These are phyloP conservation scores for Astrephomene gubernaculifera DNA, from an alignment of 139 green algal genomes.

Conservation along the genomic window DNA sequence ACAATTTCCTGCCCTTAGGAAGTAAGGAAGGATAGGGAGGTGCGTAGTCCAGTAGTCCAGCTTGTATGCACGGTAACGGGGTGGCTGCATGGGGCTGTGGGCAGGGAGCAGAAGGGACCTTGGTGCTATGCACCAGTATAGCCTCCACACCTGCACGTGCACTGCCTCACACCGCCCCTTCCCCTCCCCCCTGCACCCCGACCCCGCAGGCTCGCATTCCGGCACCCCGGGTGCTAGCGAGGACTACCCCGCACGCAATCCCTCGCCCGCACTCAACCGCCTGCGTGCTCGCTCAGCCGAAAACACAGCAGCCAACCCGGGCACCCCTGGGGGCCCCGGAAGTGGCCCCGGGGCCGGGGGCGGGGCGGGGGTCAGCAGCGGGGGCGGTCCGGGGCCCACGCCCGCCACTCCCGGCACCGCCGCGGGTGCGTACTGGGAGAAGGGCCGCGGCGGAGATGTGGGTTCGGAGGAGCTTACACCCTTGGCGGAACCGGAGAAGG, in stretches of 20 bases:
- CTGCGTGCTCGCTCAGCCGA: constrained; percentile 20
- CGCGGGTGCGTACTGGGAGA: constrained; percentile 40
- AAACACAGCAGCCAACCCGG: not conserved
- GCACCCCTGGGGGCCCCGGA: not conserved
- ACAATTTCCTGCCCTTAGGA: too few species aligned
- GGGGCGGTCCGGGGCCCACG: too few species aligned
- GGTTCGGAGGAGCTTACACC: constrained; percentile 59
- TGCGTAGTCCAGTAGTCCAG: too few species aligned
- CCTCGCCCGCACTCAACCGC: constrained; percentile 6
- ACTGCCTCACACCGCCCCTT: not conserved
- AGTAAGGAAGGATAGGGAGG: too few species aligned
- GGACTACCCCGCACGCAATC: not conserved
- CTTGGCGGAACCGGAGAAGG: constrained; percentile 53
- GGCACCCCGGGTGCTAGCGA: not conserved
- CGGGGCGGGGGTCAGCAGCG: too few species aligned
- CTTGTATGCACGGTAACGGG: too few species aligned
- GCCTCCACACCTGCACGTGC: too few species aligned
- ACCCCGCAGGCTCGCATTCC: not conserved
- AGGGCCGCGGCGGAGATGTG: constrained; percentile 50
- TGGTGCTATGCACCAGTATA: too few species aligned
- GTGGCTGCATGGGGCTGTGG: too few species aligned
- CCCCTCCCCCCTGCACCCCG: not conserved
- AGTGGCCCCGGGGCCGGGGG: too few species aligned
- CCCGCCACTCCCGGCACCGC: not conserved
- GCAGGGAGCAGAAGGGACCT: too few species aligned